Base-by-base conservation (phyloP, 495 filamentous ascomycete genomes). In the Astrothelium macrocarpum region DNA sequence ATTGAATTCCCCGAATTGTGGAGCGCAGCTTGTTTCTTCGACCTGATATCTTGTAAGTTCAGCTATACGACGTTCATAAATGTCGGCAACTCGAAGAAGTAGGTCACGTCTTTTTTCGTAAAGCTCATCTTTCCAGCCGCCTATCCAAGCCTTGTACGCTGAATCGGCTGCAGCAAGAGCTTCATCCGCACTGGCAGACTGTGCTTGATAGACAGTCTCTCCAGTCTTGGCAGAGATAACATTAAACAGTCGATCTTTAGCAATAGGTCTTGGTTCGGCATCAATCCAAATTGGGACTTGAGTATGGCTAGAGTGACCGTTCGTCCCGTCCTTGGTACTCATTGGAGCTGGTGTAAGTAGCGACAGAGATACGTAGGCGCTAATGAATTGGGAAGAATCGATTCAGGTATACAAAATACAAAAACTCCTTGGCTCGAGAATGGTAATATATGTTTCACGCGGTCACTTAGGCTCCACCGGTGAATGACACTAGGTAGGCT, bases 11-110 rank as follows among this genome's bases (percentile, higher is more conserved):
- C 23, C 49, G 16, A 45, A 60, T 25, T 39, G 28, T 31, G 16
- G 53, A 2, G 49, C 43, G 56, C 68, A 73, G 58, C 65, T 66
- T 42, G 69, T 73, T 43, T 71, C 69, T 12, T 60, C 61, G 32
- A 73, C 68, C 45, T 71, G 66, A n/a, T 49, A 63, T 32, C 62
- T 60, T 12, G 59, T 53, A n/a, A 68, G 20, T 32, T 68, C 66
- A 0, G 64, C 67, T 23, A 49, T 56, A 14, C 64, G 43, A 16
- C 26, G 32, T 32, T 63, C 60, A 61, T 66, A 66, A n/a, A 66
- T 39, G 39, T 66, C 61, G 2, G 67, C 67, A 5, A 61, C 64
- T 28, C 59, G 53, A 23, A 56, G 26, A 25, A 68, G 64, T 34
- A 68, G 39, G 49, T 68, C 46, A 16, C 67, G 60, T 32, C 64